Base-by-base conservation (phyloP, 495 filamentous ascomycete species). In the Penicillium daleae region DNA sequence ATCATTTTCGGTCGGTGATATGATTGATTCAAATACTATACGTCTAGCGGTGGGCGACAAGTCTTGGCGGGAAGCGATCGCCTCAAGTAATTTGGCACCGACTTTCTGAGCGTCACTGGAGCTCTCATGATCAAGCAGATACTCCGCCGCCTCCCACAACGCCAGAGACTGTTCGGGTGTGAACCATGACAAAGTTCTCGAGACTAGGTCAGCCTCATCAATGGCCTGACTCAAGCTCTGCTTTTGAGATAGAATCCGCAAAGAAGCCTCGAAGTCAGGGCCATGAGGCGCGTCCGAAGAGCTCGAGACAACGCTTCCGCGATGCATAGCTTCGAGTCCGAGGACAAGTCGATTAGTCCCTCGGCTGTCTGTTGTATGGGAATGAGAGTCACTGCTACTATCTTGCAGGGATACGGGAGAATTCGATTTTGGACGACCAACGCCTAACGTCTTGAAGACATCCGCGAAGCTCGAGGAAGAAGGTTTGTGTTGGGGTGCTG, bases 391-490 rank as follows among this genome's bases (percentile, higher is more conserved):
- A 58, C 67, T 73, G 56, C 57, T 68, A 57, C 62, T 78, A 51
- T 79, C 76, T 46, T 69, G 70, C 12, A 74, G 50, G 12, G 77
- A 78, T 15, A 76, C 64, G 17, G 76, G 72, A 19, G 78, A 79
- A 57, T 72, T 67, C 35, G 76, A 77, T 70, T 78, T 80, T 0
- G 76, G 70, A 55, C 76, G 76, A 62, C 70, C 66, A 56, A 76
- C 72, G 54, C 72, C 73, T 80, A 82, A 54, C 35, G 77, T 80
- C 60, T 77, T 80, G 66, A 80, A 79, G 31, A 82, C 79, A 74
- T 78, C 77, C 44, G 76, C 75, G 64, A 80, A 77, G 52, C 70
- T 79, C 35, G 77, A 75, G 50, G 77, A 72, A 59, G 78, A 71
- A 42, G 71, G 66, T 66, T 80, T 80, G 39, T 65, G 66, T 44